These are phyloP conservation scores for Boletus vinaceobasis DNA, from an alignment of 768 basidiomycete species.

Conservation along the genomic window DNA sequence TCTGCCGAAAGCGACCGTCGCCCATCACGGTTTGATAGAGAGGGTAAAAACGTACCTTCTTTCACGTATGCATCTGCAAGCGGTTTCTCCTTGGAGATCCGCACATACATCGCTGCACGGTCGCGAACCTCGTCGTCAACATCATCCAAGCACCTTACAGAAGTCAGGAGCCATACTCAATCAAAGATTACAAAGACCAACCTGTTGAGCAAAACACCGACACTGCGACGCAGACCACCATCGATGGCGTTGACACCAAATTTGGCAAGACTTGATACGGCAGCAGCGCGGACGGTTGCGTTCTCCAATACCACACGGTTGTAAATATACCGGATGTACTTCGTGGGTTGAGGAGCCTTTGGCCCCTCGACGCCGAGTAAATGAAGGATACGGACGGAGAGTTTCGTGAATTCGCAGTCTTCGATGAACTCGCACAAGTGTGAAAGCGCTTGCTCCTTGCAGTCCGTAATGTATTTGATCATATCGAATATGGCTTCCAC, in stretches of 20 bases:
- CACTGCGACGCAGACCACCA: conserved; percentile 72
- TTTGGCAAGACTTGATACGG: conserved; percentile 91
- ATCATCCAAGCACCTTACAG: conserved; percentile 85
- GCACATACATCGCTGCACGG: conserved; percentile 92
- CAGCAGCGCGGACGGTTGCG: conserved; percentile 94
- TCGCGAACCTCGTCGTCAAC: conserved; percentile 99
- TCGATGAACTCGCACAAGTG: conserved; percentile 99
- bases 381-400: conserved; percentile 95
- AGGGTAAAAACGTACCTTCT: conserved; percentile 61
- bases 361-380: conserved; percentile 95
- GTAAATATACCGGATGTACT: conserved; percentile 99
- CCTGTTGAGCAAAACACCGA: conserved; percentile 84
- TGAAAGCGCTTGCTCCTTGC: conserved; percentile 95
- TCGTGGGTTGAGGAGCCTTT: conserved; percentile 92
- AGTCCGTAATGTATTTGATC: conserved; percentile 96
- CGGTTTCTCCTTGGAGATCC: conserved; percentile 71
- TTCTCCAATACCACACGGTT: conserved; percentile 99
- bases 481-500: conserved; percentile 99
- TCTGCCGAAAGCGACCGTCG: conserved; percentile 47
- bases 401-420: conserved; percentile 99
- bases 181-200: conserved; percentile 31
- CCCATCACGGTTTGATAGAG: neutral
- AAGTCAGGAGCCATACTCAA: conserved; percentile 1
- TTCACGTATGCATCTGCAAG: conserved; percentile 87
- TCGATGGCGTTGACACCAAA: conserved; percentile 92